phyloP scores from a whole-genome alignment of 805 yeast species.

The Clavispora santaluciae region DNA sequence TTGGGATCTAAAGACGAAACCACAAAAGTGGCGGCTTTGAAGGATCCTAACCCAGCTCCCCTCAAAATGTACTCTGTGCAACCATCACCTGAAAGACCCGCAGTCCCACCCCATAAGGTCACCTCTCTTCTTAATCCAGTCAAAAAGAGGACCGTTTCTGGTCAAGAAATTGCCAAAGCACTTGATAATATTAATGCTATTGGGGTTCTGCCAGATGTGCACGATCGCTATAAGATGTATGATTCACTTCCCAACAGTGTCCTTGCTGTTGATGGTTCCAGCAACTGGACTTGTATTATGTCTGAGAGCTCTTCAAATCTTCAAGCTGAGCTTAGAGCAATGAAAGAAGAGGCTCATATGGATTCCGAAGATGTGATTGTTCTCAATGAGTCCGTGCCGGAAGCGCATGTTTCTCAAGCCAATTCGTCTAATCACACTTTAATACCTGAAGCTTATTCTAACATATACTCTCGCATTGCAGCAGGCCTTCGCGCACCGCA shows the following conservation, averaged over 20 bases:
- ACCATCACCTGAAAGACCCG: neutral
- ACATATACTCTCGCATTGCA: too few relatives aligned
- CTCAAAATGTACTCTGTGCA: neutral
- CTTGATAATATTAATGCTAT: conserved; percentile 6
- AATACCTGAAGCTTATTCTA: neutral
- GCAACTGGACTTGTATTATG: conserved; percentile 21
- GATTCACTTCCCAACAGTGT: conserved; percentile 12
- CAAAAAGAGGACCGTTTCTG: neutral
- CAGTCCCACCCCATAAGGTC: neutral
- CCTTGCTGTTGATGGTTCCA: conserved; percentile 17
- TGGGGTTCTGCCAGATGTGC: conserved; percentile 5
- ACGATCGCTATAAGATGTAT: conserved; percentile 11
- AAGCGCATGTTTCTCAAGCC: neutral
- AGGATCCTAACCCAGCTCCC: too few relatives aligned
- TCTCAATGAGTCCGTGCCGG: neutral
- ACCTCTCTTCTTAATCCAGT: neutral
- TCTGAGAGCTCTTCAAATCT: conserved; percentile 24
- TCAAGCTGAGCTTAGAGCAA: conserved; percentile 18
- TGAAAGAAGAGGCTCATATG: conserved; percentile 17
- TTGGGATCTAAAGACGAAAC: too few relatives aligned
- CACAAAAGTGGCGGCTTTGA: too few relatives aligned
- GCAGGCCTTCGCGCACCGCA: too few relatives aligned
- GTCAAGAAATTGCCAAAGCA: conserved; percentile 2
- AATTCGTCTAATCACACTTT: neutral
- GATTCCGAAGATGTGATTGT: conserved; percentile 8